Evolutionary conservation across 176 grass and related monocot genomes (phyloP), one percentile per base, ranked within the genome.

Genomic region (Aegilops tauschii): DNA sequence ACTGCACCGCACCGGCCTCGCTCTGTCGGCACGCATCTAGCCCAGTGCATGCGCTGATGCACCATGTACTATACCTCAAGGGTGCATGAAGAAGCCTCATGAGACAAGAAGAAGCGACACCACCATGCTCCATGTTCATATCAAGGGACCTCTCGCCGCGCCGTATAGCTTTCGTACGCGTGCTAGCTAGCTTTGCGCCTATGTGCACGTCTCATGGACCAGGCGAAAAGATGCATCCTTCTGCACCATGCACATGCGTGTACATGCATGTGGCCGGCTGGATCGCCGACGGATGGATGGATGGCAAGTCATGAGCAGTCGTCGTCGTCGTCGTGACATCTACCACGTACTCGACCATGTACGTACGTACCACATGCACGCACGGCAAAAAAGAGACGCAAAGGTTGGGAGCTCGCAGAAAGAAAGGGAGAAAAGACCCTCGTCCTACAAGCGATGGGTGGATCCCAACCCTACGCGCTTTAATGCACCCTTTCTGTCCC

Each of bases 401-500:
- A 85, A 80, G 69, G 77, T 89, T 89, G n/a, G 45, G 75, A 49
- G 58, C 34, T 52, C 73, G 25, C 25, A 52, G 73, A 76, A 76
- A 76, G 40, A 49, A 9, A 72, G 69, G 10, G 5, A 45, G 84
- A 69, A 79, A 86, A 86, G 78, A 86, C 78, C 16, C 13, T 18
- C 67, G 69, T 75, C 76, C 83, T 76, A 50, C 61, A 12, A 81
- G 4, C 73, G 45, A 75, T 12, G 70, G 69, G n/a, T 77, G 69
- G 23, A 12, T 39, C 79, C 63, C 32, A 32, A 32, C 32, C 3
- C 65, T 62, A 68, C 78, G 8, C 69, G 12, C 85, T 87, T 91
- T 84, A 84, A 87, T 91, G 76, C 85, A 39, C 76, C 47, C 89
- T 75, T 84, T 76, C 49, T 94, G 80, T 84, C 87, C 81, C 90